Evolutionary conservation across 306 rosid species (phyloP).

Genomic region (Dryas octopetala): DNA sequence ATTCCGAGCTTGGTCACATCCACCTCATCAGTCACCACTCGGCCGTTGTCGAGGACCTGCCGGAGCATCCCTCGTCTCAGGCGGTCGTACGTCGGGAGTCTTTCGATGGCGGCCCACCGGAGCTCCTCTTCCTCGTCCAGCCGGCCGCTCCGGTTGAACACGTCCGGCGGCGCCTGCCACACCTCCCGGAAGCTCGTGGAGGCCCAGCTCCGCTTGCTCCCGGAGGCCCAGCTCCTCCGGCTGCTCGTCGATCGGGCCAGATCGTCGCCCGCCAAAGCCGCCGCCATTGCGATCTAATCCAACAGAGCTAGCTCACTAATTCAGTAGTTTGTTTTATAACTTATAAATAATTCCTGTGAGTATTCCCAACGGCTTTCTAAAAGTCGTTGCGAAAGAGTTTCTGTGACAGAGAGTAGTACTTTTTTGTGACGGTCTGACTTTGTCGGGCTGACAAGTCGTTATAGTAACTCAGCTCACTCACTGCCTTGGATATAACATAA

Average conservation of each 20-base stretch:
- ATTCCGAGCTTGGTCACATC: constrained; percentile 58
- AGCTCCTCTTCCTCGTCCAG: constrained; percentile 61
- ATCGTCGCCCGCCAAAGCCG: constrained; percentile 46
- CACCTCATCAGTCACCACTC: constrained; percentile 48
- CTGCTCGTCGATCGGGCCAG: constrained; percentile 39
- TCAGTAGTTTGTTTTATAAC: no score
- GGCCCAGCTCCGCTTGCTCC: constrained; percentile 45
- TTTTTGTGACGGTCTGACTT: no score
- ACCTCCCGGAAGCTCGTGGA: constrained; percentile 53
- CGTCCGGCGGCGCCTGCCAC: constrained; percentile 43
- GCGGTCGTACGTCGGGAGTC: constrained; percentile 86
- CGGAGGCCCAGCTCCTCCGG: constrained; percentile 48
- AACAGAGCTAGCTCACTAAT: no score
- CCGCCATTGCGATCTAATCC: constrained; percentile 37
- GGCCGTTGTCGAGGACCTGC: constrained; percentile 52
- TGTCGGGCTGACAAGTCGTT: no score
- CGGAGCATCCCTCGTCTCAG: constrained; percentile 57
- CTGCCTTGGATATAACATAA: no score
- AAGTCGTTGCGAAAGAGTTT: no score
- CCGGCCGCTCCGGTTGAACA: constrained; percentile 35
- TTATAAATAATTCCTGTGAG: no score
- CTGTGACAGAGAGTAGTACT: no score
- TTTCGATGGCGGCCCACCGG: constrained; percentile 83
- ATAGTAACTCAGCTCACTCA: no score
- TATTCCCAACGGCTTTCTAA: no score